These are phyloP conservation scores for Begonia fuchsioides DNA, from an alignment of 306 rosid genomes.

Conservation along the genomic window DNA sequence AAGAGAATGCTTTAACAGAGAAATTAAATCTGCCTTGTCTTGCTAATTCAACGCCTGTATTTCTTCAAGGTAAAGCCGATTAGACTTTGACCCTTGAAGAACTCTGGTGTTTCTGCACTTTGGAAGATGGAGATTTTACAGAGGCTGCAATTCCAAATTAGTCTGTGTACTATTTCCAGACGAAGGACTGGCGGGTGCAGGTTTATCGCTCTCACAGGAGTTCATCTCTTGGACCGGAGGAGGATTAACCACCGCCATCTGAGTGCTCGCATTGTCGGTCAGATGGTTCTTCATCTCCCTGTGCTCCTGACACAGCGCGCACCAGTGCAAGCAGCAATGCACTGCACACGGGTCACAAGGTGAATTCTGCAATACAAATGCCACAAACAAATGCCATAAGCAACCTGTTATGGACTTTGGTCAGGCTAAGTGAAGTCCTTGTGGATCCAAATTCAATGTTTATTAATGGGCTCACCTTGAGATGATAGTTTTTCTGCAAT, in stretches of 20 bases:
- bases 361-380: constrained; percentile 34
- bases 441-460: background rate
- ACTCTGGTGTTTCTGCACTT: too few relatives aligned
- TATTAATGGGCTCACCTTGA: constrained; percentile 29
- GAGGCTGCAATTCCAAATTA: constrained; percentile 54
- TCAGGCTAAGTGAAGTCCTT: too few relatives aligned
- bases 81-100: too few relatives aligned
- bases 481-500: constrained; percentile 84
- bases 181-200: constrained; percentile 27
- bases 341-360: constrained; percentile 86
- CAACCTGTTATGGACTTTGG: too few relatives aligned
- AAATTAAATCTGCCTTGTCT: too few relatives aligned
- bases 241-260: constrained; percentile 64
- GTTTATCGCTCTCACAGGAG: constrained; percentile 23
- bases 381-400: too few relatives aligned
- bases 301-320: constrained; percentile 94
- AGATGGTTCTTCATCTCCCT: constrained; percentile 86
- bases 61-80: too few relatives aligned
- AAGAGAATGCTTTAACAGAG: too few relatives aligned
- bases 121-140: constrained; percentile 13
- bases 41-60: too few relatives aligned
- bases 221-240: constrained; percentile 81
- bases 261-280: constrained; percentile 32
- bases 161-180: constrained; percentile 22
- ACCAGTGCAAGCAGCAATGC: constrained; percentile 91